Base-by-base conservation (phyloP, 345 rosid species). In the Psidium friedrichsthalianum region DNA sequence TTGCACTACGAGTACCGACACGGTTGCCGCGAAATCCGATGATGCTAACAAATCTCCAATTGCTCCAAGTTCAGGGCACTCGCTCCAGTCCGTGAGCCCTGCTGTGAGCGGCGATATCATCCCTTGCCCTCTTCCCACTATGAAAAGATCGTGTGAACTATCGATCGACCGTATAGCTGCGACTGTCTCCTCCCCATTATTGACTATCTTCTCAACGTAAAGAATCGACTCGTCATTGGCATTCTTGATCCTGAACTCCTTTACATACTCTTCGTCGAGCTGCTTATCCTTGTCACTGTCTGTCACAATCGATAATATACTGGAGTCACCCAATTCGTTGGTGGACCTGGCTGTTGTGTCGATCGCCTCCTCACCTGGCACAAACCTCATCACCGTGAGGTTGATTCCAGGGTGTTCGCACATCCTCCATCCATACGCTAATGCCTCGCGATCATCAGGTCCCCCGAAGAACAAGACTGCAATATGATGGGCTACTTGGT, bases 71-170 rank as follows among this genome's bases (percentile, higher is more conserved):
- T 97, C 99, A 1, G 98, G 99, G 87, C 99, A 97, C 81, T 97
- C 99, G n/a, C 99, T 97, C 99, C 99, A 96, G 90, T 97, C 99
- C 2, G 98, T 95, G 80, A 97, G 93, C 56, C 99, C 99, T 1
- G 97, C 96, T 1, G 97, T 95, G 36, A 96, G 89, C 9, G 98
- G 95, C 11, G 97, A 95, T 2, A 78, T 58, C 91, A 89, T 89
- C 32, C 96, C 99, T 89, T 95, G 92, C 56, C 99, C 98, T 92
- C 99, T 95, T 51, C 99, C 99, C 2, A 96, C 98, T 20, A 95
- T 91, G 88, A 95, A 94, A 88, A 97, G 88, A 90, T 97, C 98
- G 51, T 96, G 98, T 49, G 82, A 82, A 83, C 83, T 91, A 88
- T 94, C 98, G 90, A 97, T 91, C 84, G 95, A 80, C 84, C 94